Evolutionary conservation across 306 rosid species (phyloP).

Genomic region (Acmispon strigosus): DNA sequence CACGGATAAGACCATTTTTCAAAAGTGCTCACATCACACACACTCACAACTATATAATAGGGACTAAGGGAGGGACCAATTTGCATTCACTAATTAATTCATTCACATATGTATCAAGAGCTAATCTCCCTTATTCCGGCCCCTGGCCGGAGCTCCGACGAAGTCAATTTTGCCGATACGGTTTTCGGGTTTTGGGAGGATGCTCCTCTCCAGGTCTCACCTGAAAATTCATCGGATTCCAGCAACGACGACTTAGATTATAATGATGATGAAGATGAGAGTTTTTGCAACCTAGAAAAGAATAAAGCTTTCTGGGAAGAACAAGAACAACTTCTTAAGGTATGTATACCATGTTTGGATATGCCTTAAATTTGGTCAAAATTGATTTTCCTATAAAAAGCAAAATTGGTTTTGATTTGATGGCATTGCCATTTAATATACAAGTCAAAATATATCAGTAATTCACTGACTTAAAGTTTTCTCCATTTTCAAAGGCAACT

Average conservation of each 20-base stretch:
- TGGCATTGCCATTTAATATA: no score
- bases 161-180: slow-evolving; percentile 39
- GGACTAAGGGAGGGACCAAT: neutral
- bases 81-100: neutral
- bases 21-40: no score
- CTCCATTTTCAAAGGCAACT: slow-evolving; percentile 30
- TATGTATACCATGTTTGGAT: neutral
- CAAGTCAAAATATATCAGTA: no score
- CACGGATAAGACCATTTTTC: neutral
- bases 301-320: slow-evolving; percentile 57
- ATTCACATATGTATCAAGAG: neutral
- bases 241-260: neutral
- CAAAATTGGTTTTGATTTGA: no score
- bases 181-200: slow-evolving; percentile 56
- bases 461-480: neutral
- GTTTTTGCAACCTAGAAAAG: slow-evolving; percentile 18
- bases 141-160: slow-evolving; percentile 18
- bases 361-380: no score
- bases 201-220: neutral
- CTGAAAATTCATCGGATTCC: slow-evolving; percentile 39
- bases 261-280: slow-evolving; percentile 10
- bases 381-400: no score
- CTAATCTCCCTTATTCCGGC: neutral
- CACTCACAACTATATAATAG: neutral
- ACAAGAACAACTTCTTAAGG: slow-evolving; percentile 58